These are phyloP conservation scores for Fragaria vesca DNA, from an alignment of 306 rosid genomes.

Conservation along the genomic window DNA sequence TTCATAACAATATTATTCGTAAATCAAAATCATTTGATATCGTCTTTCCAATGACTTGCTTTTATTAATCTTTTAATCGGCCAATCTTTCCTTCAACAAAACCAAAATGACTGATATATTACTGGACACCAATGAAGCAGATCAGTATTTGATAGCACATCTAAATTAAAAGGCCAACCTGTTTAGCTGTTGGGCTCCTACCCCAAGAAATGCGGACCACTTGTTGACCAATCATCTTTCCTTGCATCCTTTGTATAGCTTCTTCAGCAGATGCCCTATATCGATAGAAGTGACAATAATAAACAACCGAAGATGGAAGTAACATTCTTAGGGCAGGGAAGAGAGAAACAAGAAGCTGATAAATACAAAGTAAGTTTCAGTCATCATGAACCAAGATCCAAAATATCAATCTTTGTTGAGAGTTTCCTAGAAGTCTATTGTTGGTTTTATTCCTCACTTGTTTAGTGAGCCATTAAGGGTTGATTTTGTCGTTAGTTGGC, in stretches of 20 bases:
- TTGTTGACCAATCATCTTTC: slow-evolving; percentile 81
- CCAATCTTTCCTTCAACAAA: not conserved
- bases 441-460: no score
- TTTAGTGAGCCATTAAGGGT: not conserved
- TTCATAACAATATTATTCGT: not conserved
- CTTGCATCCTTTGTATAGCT: slow-evolving; percentile 88
- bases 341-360: not conserved
- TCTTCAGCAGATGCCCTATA: slow-evolving; percentile 82
- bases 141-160: not conserved
- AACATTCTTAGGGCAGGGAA: not conserved
- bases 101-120: not conserved
- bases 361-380: slow-evolving; percentile 1
- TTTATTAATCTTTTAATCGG: not conserved
- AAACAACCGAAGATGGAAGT: slow-evolving; percentile 1
- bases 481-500: not conserved
- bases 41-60: not conserved
- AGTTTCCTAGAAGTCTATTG: no score
- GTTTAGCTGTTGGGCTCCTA: slow-evolving; percentile 67
- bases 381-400: no score
- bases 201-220: slow-evolving; percentile 81
- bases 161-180: slow-evolving; percentile 40
- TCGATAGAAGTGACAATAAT: slow-evolving; percentile 17
- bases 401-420: no score
- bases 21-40: not conserved
- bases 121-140: not conserved